phyloP scores from a whole-genome alignment of 345 rosid genomes.

The Raphanus raphanistrum region DNA sequence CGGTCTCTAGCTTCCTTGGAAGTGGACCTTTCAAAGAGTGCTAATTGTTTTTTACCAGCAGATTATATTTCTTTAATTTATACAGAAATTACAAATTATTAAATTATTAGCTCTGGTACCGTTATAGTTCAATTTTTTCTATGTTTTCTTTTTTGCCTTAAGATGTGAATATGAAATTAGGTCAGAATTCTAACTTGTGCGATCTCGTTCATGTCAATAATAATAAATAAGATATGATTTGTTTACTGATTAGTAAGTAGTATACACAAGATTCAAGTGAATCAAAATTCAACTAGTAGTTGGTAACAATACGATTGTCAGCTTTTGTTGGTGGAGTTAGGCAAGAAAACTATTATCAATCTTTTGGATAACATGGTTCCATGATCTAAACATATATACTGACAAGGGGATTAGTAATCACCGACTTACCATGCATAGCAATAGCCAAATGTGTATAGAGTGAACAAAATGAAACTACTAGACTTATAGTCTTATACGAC shows the following conservation, averaged over 20 bases:
- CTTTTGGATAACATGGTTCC: conserved; percentile 12
- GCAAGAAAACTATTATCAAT: conserved; percentile 17
- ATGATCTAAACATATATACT: conserved; percentile 6
- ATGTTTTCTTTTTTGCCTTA: background rate
- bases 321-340: conserved; percentile 20
- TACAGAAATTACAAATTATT: background rate
- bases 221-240: background rate
- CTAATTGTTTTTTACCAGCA: conserved; percentile 20
- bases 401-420: background rate
- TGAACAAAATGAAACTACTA: background rate
- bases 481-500: too few species aligned
- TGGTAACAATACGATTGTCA: background rate
- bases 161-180: conserved; percentile 17
- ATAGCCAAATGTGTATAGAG: conserved; percentile 13
- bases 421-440: background rate
- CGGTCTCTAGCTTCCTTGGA: conserved; percentile 50
- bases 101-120: background rate
- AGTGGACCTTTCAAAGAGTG: conserved; percentile 36
- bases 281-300: conserved; percentile 21
- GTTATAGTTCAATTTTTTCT: background rate
- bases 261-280: conserved; percentile 19
- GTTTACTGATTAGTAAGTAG: background rate
- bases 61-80: background rate
- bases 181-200: background rate
- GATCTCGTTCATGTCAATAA: background rate